Evolutionary conservation across 352 stramenopile species (phyloP), one percentile per base, ranked within the genome.

Genomic region (Globisporangium barbulae): DNA sequence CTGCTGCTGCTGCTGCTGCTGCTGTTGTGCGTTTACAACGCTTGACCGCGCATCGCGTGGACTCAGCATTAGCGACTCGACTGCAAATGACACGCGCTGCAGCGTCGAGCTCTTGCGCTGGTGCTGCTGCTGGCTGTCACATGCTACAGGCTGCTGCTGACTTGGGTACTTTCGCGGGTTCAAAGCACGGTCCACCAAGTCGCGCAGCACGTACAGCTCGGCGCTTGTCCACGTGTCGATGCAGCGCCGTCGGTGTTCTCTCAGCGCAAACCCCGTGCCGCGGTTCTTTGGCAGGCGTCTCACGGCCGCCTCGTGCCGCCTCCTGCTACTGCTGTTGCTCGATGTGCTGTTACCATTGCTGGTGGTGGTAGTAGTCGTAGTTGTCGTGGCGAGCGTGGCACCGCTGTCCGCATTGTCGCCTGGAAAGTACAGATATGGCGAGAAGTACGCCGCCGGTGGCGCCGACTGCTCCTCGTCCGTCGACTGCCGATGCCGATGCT

Each of bases 191-290:
- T 80, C 74, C 2, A 89, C 81, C 17, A 89, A 71, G 37, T 79
- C 72, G 41, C 79, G 78, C 53, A 92, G 73, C 55, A 75, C 73
- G 41, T 73, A 76, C 57, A 92, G 70, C 72, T 92, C 83, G 13
- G 81, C 70, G 21, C 78, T 68, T 19, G 67, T 74, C 70, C 80
- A 89, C 41, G 71, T 72, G 67, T 92, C 72, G 35, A 90, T 58
- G 28, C 79, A 70, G 49, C 65, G 70, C 15, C 67, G 72, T 8
- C 71, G 63, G 42, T 70, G 42, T 44, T 70, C 64, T 56, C 63
- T 37, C n/a, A 52, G 63, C 39, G 55, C 47, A 22, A 71, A 22
- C 60, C 63, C 37, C 31, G 61, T 47, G 37, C 63, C 35, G 25
- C 58, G 45, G 31, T 65, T 63, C 48, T 68, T 64, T 30, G 44